These are phyloP conservation scores for Venturia pyrina DNA, from an alignment of 2,329 filamentous ascomycete genomes.

Conservation along the genomic window DNA sequence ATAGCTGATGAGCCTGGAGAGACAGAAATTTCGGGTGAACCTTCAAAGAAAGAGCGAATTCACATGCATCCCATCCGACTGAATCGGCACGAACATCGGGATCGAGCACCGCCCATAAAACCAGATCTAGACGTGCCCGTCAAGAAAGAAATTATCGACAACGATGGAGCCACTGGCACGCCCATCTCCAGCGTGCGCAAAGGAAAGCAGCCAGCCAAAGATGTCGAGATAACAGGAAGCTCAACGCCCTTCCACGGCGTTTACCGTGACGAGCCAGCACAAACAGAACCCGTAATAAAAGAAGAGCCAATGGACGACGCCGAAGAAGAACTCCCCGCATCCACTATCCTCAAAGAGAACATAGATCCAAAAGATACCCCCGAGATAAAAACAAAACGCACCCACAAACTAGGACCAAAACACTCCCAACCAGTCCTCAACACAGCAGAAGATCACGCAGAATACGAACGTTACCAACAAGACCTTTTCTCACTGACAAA, in stretches of 20 bases:
- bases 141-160: slow-evolving; percentile 4
- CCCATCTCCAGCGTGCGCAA: slow-evolving; percentile 20
- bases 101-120: slow-evolving; percentile 6
- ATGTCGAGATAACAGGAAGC: slow-evolving; percentile 32
- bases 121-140: not conserved
- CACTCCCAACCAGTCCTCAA: slow-evolving; percentile 27
- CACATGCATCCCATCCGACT: slow-evolving; percentile 44
- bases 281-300: slow-evolving; percentile 33
- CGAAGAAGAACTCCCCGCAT: slow-evolving; percentile 24
- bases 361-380: slow-evolving; percentile 12
- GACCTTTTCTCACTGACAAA: slow-evolving; percentile 37
- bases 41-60: not conserved
- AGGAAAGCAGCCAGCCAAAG: slow-evolving; percentile 22
- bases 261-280: slow-evolving; percentile 28
- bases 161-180: slow-evolving; percentile 12
- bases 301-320: slow-evolving; percentile 40
- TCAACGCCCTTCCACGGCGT: slow-evolving; percentile 34
- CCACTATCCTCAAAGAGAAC: slow-evolving; percentile 17
- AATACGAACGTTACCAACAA: slow-evolving; percentile 37
- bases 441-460: slow-evolving; percentile 42
- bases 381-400: not conserved
- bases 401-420: slow-evolving; percentile 22
- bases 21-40: not conserved
- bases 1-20: not conserved
- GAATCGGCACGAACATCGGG: slow-evolving; percentile 32